These are phyloP conservation scores for Lipomyces starkeyi DNA, from an alignment of 805 yeast species.

Conservation along the genomic window DNA sequence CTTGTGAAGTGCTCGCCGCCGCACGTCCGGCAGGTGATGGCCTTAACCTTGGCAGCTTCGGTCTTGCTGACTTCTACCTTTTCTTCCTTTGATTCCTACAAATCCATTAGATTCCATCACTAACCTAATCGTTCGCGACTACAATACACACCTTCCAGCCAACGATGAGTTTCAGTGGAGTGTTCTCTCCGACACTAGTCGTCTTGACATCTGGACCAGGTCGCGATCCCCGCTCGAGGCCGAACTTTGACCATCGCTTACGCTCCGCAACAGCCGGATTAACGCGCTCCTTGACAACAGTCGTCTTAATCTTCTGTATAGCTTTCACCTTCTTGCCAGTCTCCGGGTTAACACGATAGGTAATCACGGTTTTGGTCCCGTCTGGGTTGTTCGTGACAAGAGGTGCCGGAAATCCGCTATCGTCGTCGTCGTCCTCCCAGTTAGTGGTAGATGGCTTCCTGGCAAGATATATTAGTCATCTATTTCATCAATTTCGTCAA, in stretches of 20 bases:
- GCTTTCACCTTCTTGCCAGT: constrained; percentile 85
- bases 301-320: constrained; percentile 82
- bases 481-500: not conserved
- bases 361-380: constrained; percentile 86
- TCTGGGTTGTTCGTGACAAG: constrained; percentile 78
- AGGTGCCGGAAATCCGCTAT: constrained; percentile 61
- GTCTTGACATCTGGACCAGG: constrained; percentile 90
- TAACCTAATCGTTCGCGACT: not conserved
- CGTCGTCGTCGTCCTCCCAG: constrained; percentile 68
- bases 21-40: constrained; percentile 82
- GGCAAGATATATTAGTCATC: constrained; percentile 2
- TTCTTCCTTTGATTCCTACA: constrained; percentile 65
- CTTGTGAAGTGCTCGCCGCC: constrained; percentile 92
- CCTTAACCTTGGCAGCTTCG: constrained; percentile 55
- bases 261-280: constrained; percentile 87
- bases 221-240: constrained; percentile 71
- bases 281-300: constrained; percentile 78
- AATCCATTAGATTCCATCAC: constrained; percentile 39
- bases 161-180: constrained; percentile 68
- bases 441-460: constrained; percentile 41
- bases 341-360: constrained; percentile 68
- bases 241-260: constrained; percentile 86
- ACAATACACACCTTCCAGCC: constrained; percentile 39
- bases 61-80: constrained; percentile 73
- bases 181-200: constrained; percentile 86